Conservation (phyloP, 345 rosid genomes). For the Theobroma cacao region DNA sequence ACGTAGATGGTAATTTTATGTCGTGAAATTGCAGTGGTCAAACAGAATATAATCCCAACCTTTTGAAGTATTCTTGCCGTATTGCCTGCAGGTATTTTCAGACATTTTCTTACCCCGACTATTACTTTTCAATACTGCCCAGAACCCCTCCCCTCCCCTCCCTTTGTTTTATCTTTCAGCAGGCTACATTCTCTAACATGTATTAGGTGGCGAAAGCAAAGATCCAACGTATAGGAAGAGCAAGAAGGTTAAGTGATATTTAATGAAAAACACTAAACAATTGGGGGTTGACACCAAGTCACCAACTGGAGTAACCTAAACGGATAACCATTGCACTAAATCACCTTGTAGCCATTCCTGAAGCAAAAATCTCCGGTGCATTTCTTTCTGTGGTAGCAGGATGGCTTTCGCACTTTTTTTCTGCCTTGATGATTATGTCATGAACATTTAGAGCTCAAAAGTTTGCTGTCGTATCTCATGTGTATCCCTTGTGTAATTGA, state of each 20-base stretch:
- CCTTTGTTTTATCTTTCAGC: neutral
- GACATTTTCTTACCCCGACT: neutral
- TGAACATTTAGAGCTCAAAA: neutral
- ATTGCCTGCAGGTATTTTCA: constrained; percentile 76
- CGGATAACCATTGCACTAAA: too few relatives aligned
- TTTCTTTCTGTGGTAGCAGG: neutral
- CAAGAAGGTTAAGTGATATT: neutral
- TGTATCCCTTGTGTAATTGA: neutral
- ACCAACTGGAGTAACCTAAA: too few relatives aligned
- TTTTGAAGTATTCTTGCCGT: constrained; percentile 80
- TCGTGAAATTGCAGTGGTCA: constrained; percentile 62
- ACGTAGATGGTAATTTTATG: neutral
- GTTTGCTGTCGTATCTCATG: neutral
- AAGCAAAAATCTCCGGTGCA: neutral
- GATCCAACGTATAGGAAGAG: neutral
- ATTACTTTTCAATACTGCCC: neutral
- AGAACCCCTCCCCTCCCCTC: neutral
- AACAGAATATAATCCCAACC: constrained; percentile 58
- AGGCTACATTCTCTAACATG: neutral
- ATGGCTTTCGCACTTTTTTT: neutral
- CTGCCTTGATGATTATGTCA: neutral
- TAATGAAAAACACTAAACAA: too few relatives aligned
- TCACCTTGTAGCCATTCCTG: neutral
- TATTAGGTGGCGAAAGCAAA: neutral
- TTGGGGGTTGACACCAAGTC: too few relatives aligned